phyloP scores from a whole-genome alignment of 2,329 filamentous ascomycete species.

The Dactylellina drechsleri region DNA sequence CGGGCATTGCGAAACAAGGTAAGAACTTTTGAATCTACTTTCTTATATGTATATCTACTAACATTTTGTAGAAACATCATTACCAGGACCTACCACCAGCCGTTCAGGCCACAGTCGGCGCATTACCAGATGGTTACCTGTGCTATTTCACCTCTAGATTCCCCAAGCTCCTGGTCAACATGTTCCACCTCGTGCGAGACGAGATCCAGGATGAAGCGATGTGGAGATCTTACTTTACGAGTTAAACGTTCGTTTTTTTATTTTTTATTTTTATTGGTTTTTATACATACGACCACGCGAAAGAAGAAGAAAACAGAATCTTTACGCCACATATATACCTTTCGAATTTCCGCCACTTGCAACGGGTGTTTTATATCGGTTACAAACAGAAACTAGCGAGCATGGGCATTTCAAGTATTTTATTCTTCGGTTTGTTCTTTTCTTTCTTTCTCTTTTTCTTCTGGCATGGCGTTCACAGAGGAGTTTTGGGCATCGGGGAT shows the following conservation, averaged over 20 bases:
- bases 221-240: slow-evolving; percentile 52
- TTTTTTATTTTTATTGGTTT: too few species aligned
- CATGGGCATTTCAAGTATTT: slow-evolving; percentile 25
- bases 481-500: slow-evolving; percentile 35
- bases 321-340: slow-evolving; percentile 23
- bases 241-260: slow-evolving; percentile 19
- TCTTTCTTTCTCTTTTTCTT: slow-evolving; percentile 11
- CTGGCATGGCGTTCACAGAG: slow-evolving; percentile 46
- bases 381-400: slow-evolving; percentile 39
- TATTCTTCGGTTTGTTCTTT: slow-evolving; percentile 16
- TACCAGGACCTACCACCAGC: slow-evolving; percentile 92
- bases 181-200: slow-evolving; percentile 63
- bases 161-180: slow-evolving; percentile 75
- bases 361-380: slow-evolving; percentile 25
- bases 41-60: background rate
- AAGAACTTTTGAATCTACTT: background rate
- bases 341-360: slow-evolving; percentile 25
- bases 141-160: slow-evolving; percentile 84
- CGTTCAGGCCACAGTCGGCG: slow-evolving; percentile 77
- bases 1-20: slow-evolving; percentile 87
- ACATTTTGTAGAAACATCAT: slow-evolving; percentile 75
- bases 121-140: slow-evolving; percentile 81
- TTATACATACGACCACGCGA: slow-evolving; percentile 14
- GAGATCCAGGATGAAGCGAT: slow-evolving; percentile 47
- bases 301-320: slow-evolving; percentile 7